phyloP scores from a whole-genome alignment of 305 asterid species.

The Ilex paraguariensis region DNA sequence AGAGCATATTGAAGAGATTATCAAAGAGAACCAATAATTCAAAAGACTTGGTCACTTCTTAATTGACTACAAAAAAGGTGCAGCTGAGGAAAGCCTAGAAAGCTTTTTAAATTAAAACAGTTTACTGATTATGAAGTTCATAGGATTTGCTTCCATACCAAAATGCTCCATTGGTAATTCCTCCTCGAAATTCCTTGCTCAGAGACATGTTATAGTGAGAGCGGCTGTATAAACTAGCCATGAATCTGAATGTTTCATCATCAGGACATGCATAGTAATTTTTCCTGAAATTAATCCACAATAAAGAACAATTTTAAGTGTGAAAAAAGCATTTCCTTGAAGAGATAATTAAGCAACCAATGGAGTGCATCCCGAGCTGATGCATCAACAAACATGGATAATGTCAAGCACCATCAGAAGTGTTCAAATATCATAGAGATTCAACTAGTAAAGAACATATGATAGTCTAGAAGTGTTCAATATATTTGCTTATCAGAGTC shows the following conservation, averaged over 20 bases:
- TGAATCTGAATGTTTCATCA: constrained; percentile 74
- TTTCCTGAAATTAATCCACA: constrained; percentile 45
- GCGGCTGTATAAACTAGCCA: constrained; percentile 75
- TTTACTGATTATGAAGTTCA: constrained; percentile 8
- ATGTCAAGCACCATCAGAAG: not conserved
- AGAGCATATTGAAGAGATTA: constrained; percentile 1
- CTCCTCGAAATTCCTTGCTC: constrained; percentile 83
- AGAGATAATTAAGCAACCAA: constrained; percentile 1
- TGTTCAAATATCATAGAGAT: not conserved
- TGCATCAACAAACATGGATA: not conserved
- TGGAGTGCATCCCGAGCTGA: not conserved
- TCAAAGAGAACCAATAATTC: too few species aligned
- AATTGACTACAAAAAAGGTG: not conserved
- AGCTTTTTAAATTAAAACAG: constrained; percentile 12
- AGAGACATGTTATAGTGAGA: constrained; percentile 92
- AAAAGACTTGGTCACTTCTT: too few species aligned
- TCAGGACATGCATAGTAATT: constrained; percentile 86
- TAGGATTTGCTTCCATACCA: constrained; percentile 46
- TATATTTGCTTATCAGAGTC: too few species aligned
- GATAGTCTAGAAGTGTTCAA: too few species aligned
- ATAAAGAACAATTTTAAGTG: not conserved
- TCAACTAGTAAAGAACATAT: too few species aligned
- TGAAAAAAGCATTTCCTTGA: not conserved
- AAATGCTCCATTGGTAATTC: constrained; percentile 88
- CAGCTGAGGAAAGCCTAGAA: not conserved